Percentiles rank a stretch among this genome's conserved stretches.
Conservation (phyloP, 495 filamentous ascomycete genomes). For the Lasiosphaeria hispida region DNA sequence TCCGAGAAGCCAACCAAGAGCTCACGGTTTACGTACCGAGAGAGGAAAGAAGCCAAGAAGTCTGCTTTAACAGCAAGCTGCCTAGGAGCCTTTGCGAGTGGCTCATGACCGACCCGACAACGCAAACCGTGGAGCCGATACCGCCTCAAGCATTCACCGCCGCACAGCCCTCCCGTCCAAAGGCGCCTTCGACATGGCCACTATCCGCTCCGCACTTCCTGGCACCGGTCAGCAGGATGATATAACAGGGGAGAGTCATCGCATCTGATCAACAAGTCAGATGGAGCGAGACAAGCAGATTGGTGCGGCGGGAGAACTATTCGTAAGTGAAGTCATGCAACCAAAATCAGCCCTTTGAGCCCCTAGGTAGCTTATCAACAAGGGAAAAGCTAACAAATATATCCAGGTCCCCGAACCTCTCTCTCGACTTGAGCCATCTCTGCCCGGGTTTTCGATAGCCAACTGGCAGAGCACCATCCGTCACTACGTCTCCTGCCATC, state of each 20-base stretch:
- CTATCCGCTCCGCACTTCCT: conserved; percentile 1
- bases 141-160: not conserved
- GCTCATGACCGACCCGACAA: conserved; percentile 34
- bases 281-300: conserved; percentile 38
- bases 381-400: not conserved
- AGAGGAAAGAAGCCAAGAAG: conserved; percentile 29
- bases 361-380: not conserved
- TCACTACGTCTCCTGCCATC: conserved; percentile 31
- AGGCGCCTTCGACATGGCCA: conserved; percentile 17
- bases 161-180: conserved; percentile 23
- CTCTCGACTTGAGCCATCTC: conserved; percentile 15
- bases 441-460: conserved; percentile 24
- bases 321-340: conserved; percentile 30
- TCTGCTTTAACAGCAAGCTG: conserved; percentile 34
- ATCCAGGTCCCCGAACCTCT: conserved; percentile 46
- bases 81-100: conserved; percentile 32
- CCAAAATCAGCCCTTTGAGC: not conserved
- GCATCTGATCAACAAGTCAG: conserved; percentile 21
- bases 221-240: conserved; percentile 15
- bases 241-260: not conserved
- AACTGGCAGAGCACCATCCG: conserved; percentile 51
- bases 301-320: conserved; percentile 49
- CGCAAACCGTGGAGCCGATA: conserved; percentile 15
- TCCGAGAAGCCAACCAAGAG: conserved; percentile 25
- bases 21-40: conserved; percentile 40